These are phyloP conservation scores for Cylindrodendrum hubeiense DNA, from an alignment of 2,329 filamentous ascomycete genomes.

Conservation along the genomic window DNA sequence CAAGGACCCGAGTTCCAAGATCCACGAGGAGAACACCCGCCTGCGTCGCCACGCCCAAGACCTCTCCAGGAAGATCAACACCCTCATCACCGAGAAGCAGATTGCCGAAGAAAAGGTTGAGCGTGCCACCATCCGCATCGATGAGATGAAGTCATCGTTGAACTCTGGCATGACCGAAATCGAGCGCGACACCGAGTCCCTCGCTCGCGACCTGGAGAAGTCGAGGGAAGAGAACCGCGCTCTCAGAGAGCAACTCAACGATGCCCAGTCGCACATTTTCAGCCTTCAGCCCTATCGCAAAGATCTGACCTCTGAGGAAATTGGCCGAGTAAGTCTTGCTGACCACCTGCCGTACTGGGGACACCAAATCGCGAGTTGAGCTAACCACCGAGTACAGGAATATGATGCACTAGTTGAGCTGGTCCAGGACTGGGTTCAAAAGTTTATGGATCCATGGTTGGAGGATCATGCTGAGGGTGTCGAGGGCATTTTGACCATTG, in stretches of 20 bases:
- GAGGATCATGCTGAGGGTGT: constrained; percentile 43
- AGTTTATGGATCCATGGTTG: constrained; percentile 48
- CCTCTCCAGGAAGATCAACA: constrained; percentile 32
- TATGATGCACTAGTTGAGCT: constrained; percentile 51
- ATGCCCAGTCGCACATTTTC: constrained; percentile 55
- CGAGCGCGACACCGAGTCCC: constrained; percentile 38
- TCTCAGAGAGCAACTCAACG: constrained; percentile 48
- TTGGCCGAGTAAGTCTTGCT: constrained; percentile 47
- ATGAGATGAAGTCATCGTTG: constrained; percentile 41
- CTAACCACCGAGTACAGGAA: constrained; percentile 45
- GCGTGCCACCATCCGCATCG: constrained; percentile 39
- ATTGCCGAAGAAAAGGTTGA: constrained; percentile 48
- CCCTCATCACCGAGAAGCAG: constrained; percentile 43
- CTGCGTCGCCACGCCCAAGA: constrained; percentile 38
- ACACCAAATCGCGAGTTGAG: not conserved
- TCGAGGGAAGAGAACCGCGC: constrained; percentile 45
- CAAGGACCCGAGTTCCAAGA: constrained; percentile 18
- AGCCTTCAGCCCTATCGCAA: constrained; percentile 55
- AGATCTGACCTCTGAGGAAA: constrained; percentile 52
- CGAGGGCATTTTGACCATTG: constrained; percentile 35
- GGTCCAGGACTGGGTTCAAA: constrained; percentile 52
- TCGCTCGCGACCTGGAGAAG: constrained; percentile 35
- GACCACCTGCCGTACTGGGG: not conserved
- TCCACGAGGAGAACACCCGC: constrained; percentile 29
- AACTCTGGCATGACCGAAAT: constrained; percentile 38